These are phyloP conservation scores for Akanthomyces muscarius DNA, from an alignment of 2,329 filamentous ascomycete genomes.

Conservation along the genomic window DNA sequence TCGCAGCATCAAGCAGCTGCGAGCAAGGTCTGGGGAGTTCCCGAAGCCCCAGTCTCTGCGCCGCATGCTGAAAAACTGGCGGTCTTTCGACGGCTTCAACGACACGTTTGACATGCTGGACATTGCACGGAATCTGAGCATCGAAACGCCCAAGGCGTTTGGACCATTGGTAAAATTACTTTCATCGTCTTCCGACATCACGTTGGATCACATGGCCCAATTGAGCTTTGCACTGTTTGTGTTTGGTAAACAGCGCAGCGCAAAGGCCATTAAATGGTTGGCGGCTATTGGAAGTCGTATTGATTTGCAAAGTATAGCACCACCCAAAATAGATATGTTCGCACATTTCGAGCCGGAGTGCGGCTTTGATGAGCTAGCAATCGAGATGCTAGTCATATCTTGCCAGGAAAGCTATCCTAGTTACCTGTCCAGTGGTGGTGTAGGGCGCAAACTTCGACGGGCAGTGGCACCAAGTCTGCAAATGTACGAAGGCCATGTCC, in stretches of 20 bases:
- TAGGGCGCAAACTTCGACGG: neutral
- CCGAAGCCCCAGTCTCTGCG: neutral
- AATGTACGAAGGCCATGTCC: neutral
- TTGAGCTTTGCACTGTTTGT: neutral
- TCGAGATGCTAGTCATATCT: neutral
- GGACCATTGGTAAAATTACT: neutral
- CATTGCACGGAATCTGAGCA: neutral
- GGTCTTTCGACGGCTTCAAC: neutral
- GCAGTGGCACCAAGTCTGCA: neutral
- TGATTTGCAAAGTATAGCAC: neutral
- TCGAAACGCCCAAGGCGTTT: neutral
- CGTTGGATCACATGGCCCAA: neutral
- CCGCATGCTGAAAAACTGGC: neutral
- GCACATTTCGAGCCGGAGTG: neutral
- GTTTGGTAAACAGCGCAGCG: neutral
- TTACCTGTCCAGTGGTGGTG: neutral
- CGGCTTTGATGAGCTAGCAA: neutral
- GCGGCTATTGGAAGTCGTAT: neutral
- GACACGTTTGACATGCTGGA: neutral
- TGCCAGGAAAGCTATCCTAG: neutral
- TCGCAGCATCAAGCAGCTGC: neutral
- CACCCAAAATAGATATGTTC: neutral
- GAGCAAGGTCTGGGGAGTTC: neutral
- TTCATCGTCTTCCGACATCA: neutral
- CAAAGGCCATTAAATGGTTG: neutral